Evolutionary conservation across 2,329 filamentous ascomycete species (phyloP).

Genomic region (Aureobasidium sp.): DNA sequence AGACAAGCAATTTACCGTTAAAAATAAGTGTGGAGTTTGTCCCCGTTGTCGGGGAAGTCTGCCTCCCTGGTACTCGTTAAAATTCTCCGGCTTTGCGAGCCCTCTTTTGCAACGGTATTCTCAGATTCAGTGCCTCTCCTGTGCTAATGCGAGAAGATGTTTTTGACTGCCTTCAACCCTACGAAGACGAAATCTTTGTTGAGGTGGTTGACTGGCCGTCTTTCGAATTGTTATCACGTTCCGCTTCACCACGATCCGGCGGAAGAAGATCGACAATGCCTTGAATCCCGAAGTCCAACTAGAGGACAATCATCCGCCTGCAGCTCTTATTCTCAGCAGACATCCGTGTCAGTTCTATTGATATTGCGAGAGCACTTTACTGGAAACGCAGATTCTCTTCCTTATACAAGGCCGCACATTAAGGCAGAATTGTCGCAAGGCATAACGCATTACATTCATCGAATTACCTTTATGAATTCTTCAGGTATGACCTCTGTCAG

Average conservation of each 20-base stretch:
- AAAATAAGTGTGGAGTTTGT: slow-evolving; percentile 7
- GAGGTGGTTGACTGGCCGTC: too few species aligned
- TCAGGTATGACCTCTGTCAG: neutral
- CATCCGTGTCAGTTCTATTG: neutral
- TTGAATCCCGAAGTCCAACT: neutral
- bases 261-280: neutral
- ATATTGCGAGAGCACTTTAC: neutral
- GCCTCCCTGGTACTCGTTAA: neutral
- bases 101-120: slow-evolving; percentile 4
- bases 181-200: neutral
- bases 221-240: neutral
- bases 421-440: neutral
- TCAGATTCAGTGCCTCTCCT: neutral
- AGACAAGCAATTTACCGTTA: neutral
- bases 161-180: neutral
- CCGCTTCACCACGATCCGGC: neutral
- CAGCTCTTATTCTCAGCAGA: neutral
- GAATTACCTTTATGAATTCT: neutral
- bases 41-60: neutral
- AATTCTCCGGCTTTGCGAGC: neutral
- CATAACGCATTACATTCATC: neutral
- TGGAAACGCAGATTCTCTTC: neutral
- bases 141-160: slow-evolving; percentile 1
- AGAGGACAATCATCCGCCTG: neutral
- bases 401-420: too few species aligned